Evolutionary conservation across 352 stramenopile genomes (phyloP), one percentile per base, ranked within the genome.

Genomic region (Phytophthora aleatoria): DNA sequence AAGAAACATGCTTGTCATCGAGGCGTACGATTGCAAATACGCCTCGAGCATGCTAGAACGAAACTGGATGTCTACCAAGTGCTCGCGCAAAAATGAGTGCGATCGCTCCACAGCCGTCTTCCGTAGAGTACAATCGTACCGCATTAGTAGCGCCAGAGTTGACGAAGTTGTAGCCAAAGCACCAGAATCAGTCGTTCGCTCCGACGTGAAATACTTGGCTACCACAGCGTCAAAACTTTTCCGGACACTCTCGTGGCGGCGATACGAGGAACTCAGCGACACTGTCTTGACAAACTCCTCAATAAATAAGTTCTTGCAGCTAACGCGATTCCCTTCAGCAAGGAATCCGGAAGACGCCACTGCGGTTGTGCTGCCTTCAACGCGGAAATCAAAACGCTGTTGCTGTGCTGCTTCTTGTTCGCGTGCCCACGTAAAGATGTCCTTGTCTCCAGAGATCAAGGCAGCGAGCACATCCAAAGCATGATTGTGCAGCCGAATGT

Each of bases 1-100:
- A 10, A 96, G 57, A 48, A 92, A 95, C 54, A 88, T 90, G 38
- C 64, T 65, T 1, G 85, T 96, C 76, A 94, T 94, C 7, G 74
- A 72, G 2, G 72, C 50, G 54, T 96, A 96, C 28, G 77, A 91
- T 16, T 44, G 63, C 38, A 88, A 71, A 59, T 94, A 96, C 16
- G 78, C 71, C 43, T 95, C 83, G 5, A 95, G 60, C 85, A 96
- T 91, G 20, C 72, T 77, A 50, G 77, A 78, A 11, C 86, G 83
- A 58, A 94, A 94, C 6, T 76, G 49, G 24, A 85, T 85, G 36
- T 87, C 74, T 30, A 94, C 73, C 71, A 94, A 76, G 53, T 92
- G 86, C 36, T 92, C 84, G n/a, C 86, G 84, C 28, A 94, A 71
- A 27, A 94, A 73, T 1, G 74, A 60, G 44, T 94, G 86, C 11